Evolutionary conservation across 352 stramenopile species (phyloP), one percentile per base, ranked within the genome.

Genomic region (Pythium dissotocum): DNA sequence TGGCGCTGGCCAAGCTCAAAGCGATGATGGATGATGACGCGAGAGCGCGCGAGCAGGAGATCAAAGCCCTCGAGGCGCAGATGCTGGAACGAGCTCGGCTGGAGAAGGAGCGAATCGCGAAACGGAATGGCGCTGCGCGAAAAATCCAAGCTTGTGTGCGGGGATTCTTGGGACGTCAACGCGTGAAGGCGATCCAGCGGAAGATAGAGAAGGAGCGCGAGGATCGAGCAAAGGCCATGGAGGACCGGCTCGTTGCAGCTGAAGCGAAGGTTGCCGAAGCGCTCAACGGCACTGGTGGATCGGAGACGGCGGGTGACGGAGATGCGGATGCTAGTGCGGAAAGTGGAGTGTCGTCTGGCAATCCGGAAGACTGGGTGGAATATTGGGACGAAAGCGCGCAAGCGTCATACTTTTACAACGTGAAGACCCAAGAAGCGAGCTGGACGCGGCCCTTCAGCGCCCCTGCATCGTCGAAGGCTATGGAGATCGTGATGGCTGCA

Each of bases 331-430:
- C 33, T 7, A 65, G 55, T 28, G 63, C 30, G 30, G 69, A 71
- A 12, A 56, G 2, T n/a, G 61, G 33, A 3, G 53, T 63, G 0
- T 61, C 55, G 1, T 44, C 67, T 12, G 46, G 55, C 4, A 80
- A 65, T 26, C 60, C 75, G 7, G 84, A 90, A 6, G 85, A 96
- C 51, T 97, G 89, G 89, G 85, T 95, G 64, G 87, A 97, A 65
- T 96, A 95, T 70, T 96, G 88, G 89, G 89, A 97, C 69, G 89
- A 97, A 40, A 96, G 87, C 53, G 87, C 87, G 2, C 87, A 94
- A 40, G 87, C 89, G 18, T 94, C 82, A 42, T 97, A 97, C 65
- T 97, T 89, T 68, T 97, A 92, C 80, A 96, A 95, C 64, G 91
- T 89, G 33, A 79, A 80, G 7, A 97, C 89, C 1, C 88, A 97